Evolutionary conservation across 352 stramenopile species (phyloP).

Genomic region (Blastocystis sp.): DNA sequence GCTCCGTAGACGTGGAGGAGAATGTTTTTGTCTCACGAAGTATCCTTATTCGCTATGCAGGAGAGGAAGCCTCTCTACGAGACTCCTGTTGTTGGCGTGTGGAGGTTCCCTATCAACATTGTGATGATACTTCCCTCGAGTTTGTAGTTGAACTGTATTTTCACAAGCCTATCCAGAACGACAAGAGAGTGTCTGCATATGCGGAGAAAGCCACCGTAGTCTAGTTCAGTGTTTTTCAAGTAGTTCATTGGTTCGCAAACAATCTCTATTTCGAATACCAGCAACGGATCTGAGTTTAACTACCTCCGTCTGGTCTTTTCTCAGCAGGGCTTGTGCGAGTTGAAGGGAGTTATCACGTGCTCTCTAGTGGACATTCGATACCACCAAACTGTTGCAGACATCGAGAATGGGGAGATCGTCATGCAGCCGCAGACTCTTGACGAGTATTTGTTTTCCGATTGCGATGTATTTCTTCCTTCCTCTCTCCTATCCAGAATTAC

Average conservation of each 20-base stretch:
- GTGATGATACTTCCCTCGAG: not conserved
- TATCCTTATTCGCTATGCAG: constrained; percentile 44
- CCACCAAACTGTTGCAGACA: not conserved
- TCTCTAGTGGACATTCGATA: constrained; percentile 36
- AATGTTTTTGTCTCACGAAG: constrained; percentile 28
- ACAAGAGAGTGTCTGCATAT: constrained; percentile 34
- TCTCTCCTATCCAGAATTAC: not conserved
- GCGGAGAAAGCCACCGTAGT: constrained; percentile 12
- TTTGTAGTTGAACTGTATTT: constrained; percentile 31
- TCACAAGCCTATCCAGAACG: constrained; percentile 9
- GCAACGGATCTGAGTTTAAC: not conserved
- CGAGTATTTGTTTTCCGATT: not conserved
- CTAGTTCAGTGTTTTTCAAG: not conserved
- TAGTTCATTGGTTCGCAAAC: constrained; percentile 35
- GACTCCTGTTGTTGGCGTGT: constrained; percentile 50
- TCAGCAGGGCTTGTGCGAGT: constrained; percentile 16
- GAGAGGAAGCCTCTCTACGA: constrained; percentile 42
- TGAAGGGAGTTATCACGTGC: not conserved
- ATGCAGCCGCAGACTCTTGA: not conserved
- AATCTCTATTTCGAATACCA: not conserved
- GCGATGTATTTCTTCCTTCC: not conserved
- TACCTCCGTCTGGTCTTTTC: constrained; percentile 34
- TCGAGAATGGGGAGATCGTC: not conserved
- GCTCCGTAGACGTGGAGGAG: not conserved
- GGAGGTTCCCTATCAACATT: constrained; percentile 26